Percentiles rank a stretch among this genome's conserved stretches.
Conservation (phyloP, 129 eudicot species). For the Flaveria sonorensis region DNA sequence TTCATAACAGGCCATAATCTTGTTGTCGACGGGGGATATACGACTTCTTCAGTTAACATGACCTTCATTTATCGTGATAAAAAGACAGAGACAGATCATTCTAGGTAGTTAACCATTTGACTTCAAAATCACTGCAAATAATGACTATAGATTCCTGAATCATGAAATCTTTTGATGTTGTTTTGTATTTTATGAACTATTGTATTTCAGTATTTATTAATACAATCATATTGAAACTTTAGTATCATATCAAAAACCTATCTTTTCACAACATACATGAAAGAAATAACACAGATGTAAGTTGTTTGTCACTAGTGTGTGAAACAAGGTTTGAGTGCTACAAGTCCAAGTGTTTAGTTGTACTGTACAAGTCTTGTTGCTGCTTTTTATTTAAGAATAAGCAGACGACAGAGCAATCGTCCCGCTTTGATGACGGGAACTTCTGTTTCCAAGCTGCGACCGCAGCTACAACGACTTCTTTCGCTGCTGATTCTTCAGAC, state of each 20-base stretch:
- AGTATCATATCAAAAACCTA: slow-evolving; percentile 13
- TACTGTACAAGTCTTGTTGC: slow-evolving; percentile 20
- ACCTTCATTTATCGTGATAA: slow-evolving; percentile 53
- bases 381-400: slow-evolving; percentile 51
- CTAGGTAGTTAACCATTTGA: slow-evolving; percentile 10
- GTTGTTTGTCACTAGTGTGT: slow-evolving; percentile 13
- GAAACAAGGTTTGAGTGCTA: slow-evolving; percentile 23
- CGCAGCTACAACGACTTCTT: slow-evolving; percentile 68
- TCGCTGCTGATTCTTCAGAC: slow-evolving; percentile 67
- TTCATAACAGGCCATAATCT: slow-evolving; percentile 84
- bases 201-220: background rate
- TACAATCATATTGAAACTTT: background rate
- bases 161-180: background rate
- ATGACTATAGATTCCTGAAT: background rate
- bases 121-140: background rate
- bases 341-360: slow-evolving; percentile 22
- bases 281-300: background rate
- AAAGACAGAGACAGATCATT: slow-evolving; percentile 11
- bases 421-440: slow-evolving; percentile 73
- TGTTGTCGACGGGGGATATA: slow-evolving; percentile 85
- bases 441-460: slow-evolving; percentile 63
- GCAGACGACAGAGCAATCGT: slow-evolving; percentile 76
- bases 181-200: background rate
- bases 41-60: slow-evolving; percentile 50
- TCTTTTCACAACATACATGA: slow-evolving; percentile 13